These are phyloP conservation scores for Phytopythium litorale DNA, from an alignment of 352 stramenopile species.

Conservation along the genomic window DNA sequence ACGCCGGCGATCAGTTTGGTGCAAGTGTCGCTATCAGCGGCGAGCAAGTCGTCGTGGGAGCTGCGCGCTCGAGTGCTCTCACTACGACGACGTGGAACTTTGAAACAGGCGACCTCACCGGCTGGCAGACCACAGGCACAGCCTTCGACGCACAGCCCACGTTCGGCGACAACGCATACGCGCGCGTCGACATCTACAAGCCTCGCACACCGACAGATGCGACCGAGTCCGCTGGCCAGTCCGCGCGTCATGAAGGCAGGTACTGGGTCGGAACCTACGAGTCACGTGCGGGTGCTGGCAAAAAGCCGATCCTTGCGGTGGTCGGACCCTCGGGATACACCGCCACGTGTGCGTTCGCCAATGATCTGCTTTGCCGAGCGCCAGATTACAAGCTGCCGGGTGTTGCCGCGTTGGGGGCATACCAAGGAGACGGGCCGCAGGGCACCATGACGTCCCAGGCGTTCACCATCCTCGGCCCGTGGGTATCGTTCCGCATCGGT, in stretches of 20 bases:
- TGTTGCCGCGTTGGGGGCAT: conserved; percentile 48
- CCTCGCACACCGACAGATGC: conserved; percentile 18
- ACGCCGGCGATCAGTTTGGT: conserved; percentile 76
- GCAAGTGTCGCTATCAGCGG: conserved; percentile 67
- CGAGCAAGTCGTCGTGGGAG: conserved; percentile 75
- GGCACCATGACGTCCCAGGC: conserved; percentile 93
- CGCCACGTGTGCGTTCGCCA: conserved; percentile 67
- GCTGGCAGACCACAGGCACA: conserved; percentile 91
- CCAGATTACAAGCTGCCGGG: conserved; percentile 79
- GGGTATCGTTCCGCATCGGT: conserved; percentile 93
- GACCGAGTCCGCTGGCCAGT: conserved; percentile 34
- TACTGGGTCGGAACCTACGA: conserved; percentile 97
- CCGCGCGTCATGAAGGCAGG: conserved; percentile 65
- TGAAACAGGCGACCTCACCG: conserved; percentile 93
- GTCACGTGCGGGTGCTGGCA: conserved; percentile 71
- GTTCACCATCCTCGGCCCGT: conserved; percentile 89
- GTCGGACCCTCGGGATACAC: conserved; percentile 14
- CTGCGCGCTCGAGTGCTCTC: conserved; percentile 57
- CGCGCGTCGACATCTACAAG: conserved; percentile 71
- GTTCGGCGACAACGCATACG: conserved; percentile 93
- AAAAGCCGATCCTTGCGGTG: conserved; percentile 26
- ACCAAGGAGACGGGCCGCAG: conserved; percentile 87
- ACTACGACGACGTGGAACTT: conserved; percentile 96
- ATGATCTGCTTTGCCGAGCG: conserved; percentile 51
- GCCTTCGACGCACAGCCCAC: conserved; percentile 95